Base-by-base conservation (phyloP, 1,284 basidiomycete species). In the Sparassis latifolia region DNA sequence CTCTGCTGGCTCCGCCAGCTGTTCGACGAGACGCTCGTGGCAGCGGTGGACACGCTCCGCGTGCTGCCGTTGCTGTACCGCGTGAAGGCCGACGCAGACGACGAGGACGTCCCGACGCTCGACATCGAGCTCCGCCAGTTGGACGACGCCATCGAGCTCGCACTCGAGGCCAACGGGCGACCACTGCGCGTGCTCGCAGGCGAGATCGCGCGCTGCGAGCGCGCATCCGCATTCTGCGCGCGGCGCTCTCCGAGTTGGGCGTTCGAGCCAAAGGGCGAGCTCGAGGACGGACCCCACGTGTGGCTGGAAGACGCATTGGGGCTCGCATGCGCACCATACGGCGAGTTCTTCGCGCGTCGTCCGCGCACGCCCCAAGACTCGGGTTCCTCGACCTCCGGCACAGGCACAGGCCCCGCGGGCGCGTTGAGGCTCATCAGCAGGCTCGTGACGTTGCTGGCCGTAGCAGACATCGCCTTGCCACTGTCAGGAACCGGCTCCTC, bases 81-180 rank as follows among this genome's bases (percentile, higher is more conserved):
- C 33, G 88, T 89, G 60, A 89, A 91, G 41, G 81, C 80, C 20
- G 61, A 63, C n/a, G 62, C 77, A 20, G 20, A 20, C 20, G 20
- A 20, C 20, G 20, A 20, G 3, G 80, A 82, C 42, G 82, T 83
- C 53, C 78, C 79, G 12, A 82, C 79, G 61, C 81, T 86, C 42
- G 82, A 79, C 75, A 76, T 81, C 39, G 85, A 86, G 64, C 76
- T 85, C 48, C 86, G 82, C 86, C 86, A 89, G 66, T 86, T 89
- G 55, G 70, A 75, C 33, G 82, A 82, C 9, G 74, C 72, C 57
- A 75, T 74, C 12, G 82, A 83, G 57, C 76, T 80, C 39, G 79
- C 75, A 58, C 78, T 79, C 40, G 80, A 80, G 27, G 73, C 73
- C 42, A 76, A 55, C 10, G 73, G 72, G 27, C 78, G 76, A 4